Evolutionary conservation across 2,329 filamentous ascomycete genomes (phyloP).

Genomic region (Pyricularia sp.): DNA sequence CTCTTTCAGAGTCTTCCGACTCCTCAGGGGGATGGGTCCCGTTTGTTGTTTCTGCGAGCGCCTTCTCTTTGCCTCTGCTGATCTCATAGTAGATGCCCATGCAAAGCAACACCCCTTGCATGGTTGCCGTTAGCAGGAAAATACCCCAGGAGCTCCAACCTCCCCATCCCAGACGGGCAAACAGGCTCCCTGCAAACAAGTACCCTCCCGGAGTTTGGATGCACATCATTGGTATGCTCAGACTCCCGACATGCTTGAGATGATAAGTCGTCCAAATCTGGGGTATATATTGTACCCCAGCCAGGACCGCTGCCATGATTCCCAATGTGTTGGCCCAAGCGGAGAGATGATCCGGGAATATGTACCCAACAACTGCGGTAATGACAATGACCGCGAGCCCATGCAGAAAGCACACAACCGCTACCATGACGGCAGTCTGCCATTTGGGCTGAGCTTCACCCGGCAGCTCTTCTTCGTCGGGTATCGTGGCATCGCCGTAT

Average conservation of each 20-base stretch:
- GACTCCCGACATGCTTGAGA: constrained; percentile 73
- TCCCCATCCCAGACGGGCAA: constrained; percentile 59
- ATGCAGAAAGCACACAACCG: constrained; percentile 59
- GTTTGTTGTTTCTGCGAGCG: neutral
- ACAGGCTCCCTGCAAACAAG: constrained; percentile 76
- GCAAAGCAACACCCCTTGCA: constrained; percentile 69
- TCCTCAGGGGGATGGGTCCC: neutral
- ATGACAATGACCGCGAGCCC: constrained; percentile 58
- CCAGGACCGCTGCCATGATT: constrained; percentile 62
- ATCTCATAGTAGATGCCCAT: constrained; percentile 74
- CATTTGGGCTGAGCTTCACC: constrained; percentile 48
- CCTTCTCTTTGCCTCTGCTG: neutral
- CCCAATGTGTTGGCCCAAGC: constrained; percentile 80
- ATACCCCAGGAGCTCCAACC: constrained; percentile 97
- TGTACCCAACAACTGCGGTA: constrained; percentile 53
- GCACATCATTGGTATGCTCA: constrained; percentile 96
- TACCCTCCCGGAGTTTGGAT: constrained; percentile 93
- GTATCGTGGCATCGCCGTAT: constrained; percentile 39
- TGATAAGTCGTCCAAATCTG: constrained; percentile 88
- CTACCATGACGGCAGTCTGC: constrained; percentile 67
- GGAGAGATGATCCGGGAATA: constrained; percentile 49
- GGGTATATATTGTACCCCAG: constrained; percentile 82
- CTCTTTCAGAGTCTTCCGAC: constrained; percentile 4
- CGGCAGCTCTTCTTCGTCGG: constrained; percentile 26
- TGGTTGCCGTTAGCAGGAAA: constrained; percentile 68